Conservation (phyloP, 208 protist genomes). For the Leishmania tropica region DNA sequence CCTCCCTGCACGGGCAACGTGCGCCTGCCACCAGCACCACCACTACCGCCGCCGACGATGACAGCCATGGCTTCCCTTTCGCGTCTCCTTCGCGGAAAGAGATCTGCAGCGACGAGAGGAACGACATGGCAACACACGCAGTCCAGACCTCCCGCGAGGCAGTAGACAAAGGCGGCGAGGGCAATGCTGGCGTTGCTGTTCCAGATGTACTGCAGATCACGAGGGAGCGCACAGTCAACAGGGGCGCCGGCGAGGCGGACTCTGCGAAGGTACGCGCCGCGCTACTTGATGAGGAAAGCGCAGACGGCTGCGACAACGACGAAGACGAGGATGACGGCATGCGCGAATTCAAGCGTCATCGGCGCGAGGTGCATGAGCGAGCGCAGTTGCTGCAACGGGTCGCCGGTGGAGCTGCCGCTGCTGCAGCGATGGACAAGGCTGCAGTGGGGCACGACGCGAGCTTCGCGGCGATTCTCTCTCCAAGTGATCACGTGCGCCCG, state of each 20-base stretch:
- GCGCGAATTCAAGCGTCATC: conserved; percentile 65
- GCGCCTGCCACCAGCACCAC: not conserved
- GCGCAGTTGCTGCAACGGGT: conserved; percentile 8
- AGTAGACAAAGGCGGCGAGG: not conserved
- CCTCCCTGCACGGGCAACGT: conserved; percentile 12
- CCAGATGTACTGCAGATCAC: not conserved
- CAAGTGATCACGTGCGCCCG: not conserved
- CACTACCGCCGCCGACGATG: no score
- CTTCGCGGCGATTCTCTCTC: not conserved
- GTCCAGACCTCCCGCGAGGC: not conserved
- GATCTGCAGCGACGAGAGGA: not conserved
- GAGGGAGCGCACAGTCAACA: not conserved
- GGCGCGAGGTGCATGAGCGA: conserved; percentile 27
- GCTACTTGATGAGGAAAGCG: not conserved
- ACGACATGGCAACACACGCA: conserved; percentile 1
- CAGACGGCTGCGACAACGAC: conserved; percentile 32
- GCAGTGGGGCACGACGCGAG: not conserved
- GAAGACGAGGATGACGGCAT: conserved; percentile 46
- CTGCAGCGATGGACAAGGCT: not conserved
- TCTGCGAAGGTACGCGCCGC: not conserved
- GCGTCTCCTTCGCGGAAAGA: not conserved
- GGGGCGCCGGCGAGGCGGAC: not conserved
- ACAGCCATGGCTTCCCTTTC: not conserved
- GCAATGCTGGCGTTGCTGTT: not conserved
- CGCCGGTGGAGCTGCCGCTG: not conserved